These are phyloP conservation scores for Carallia brachiata DNA, from an alignment of 345 rosid species.

Conservation along the genomic window DNA sequence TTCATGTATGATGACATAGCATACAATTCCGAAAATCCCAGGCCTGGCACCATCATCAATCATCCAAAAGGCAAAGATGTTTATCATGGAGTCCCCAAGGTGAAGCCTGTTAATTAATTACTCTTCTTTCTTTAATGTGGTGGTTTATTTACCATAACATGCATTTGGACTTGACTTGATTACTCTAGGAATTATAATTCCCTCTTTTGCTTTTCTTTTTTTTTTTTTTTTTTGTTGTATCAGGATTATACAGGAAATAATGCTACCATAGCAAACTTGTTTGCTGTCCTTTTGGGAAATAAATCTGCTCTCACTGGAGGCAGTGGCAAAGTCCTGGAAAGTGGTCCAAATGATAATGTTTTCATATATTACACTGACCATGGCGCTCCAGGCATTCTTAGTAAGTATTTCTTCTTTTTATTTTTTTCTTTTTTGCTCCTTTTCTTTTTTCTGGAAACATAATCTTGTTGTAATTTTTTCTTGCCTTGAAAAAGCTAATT, in stretches of 20 bases:
- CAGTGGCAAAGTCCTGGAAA: constrained; percentile 58
- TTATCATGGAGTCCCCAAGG: constrained; percentile 69
- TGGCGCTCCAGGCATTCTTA: constrained; percentile 48
- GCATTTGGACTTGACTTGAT: no score
- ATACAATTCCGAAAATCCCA: constrained; percentile 37
- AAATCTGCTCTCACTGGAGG: constrained; percentile 54
- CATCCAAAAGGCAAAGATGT: constrained; percentile 55
- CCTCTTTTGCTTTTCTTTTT: not conserved
- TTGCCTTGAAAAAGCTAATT: not conserved
- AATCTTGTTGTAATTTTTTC: no score
- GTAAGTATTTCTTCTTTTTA: constrained; percentile 28
- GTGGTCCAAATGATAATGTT: constrained; percentile 50
- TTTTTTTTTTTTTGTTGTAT: no score
- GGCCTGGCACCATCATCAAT: constrained; percentile 63
- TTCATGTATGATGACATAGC: constrained; percentile 88
- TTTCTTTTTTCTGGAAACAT: no score
- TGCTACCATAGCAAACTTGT: constrained; percentile 43
- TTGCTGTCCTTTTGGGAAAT: constrained; percentile 54
- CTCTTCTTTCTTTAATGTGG: not conserved
- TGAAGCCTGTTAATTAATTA: constrained; percentile 1
- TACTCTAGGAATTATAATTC: not conserved
- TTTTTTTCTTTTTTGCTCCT: no score
- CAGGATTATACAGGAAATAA: constrained; percentile 54
- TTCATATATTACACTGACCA: constrained; percentile 68
- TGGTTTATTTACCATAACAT: no score